Evolutionary conservation across 108 stramenopile species (phyloP).

Genomic region (Parmales sp.): DNA sequence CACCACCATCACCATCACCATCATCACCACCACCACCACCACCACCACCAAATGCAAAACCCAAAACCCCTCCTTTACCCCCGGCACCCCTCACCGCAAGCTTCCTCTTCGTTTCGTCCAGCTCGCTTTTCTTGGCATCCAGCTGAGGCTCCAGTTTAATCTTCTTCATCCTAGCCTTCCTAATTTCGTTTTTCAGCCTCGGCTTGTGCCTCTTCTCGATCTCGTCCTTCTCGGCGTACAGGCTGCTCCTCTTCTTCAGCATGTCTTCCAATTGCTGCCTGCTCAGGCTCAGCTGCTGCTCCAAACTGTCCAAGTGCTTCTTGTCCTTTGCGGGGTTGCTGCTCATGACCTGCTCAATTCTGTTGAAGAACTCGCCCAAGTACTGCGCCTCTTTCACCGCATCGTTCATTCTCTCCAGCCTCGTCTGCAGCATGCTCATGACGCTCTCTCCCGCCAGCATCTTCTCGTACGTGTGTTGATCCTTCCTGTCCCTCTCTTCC

Average conservation of each 20-base stretch:
- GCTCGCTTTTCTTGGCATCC: neutral
- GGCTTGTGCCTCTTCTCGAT: neutral
- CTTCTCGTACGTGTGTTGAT: neutral
- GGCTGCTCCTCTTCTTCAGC: neutral
- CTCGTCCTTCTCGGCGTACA: neutral
- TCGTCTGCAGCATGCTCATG: conserved; percentile 26
- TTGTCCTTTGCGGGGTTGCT: conserved; percentile 13
- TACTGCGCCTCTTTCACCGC: conserved; percentile 1
- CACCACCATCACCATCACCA: too few relatives aligned
- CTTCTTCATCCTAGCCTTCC: neutral
- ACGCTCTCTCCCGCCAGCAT: conserved; percentile 37
- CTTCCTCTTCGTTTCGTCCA: neutral
- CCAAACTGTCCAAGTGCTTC: conserved; percentile 24
- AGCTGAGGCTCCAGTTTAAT: neutral
- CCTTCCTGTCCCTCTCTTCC: neutral
- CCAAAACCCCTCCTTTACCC: too few relatives aligned
- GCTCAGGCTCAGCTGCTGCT: conserved; percentile 24
- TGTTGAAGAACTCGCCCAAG: conserved; percentile 16
- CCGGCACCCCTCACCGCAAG: neutral
- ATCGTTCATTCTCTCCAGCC: conserved; percentile 19
- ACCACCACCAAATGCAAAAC: too few relatives aligned
- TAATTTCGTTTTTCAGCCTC: neutral
- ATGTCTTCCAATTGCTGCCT: conserved; percentile 26
- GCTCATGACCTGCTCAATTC: conserved; percentile 21
- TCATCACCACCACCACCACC: too few relatives aligned